Conservation (phyloP, 2,329 filamentous ascomycete genomes). For the Fusarium tupiense region DNA sequence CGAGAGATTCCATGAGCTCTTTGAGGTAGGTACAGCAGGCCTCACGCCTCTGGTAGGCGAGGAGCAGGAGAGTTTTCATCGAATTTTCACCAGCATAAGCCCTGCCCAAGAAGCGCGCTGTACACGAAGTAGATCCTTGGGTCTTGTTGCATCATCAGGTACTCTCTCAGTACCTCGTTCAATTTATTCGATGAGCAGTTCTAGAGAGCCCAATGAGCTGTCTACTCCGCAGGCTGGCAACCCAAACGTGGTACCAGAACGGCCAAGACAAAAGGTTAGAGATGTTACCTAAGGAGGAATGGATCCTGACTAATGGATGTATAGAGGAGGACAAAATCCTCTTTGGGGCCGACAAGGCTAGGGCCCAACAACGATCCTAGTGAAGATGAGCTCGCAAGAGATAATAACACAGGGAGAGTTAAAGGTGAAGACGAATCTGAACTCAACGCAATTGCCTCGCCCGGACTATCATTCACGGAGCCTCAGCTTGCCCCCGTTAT, state of each 20-base stretch:
- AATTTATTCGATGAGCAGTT: rapidly evolving
- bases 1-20: not conserved
- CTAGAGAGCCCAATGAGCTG: not conserved
- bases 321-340: rapidly evolving
- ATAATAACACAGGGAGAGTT: rapidly evolving
- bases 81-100: rapidly evolving
- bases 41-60: rapidly evolving
- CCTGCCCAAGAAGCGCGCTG: rapidly evolving
- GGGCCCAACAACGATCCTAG: not conserved
- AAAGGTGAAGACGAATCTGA: not conserved
- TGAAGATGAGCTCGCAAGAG: not conserved
- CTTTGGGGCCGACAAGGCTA: rapidly evolving
- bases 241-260: rapidly evolving
- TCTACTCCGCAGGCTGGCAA: not conserved
- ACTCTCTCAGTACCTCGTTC: not conserved
- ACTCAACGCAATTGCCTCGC: no score
- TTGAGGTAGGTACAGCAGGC: rapidly evolving
- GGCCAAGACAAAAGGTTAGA: not conserved
- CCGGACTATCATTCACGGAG: no score
- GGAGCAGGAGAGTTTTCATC: rapidly evolving
- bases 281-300: rapidly evolving
- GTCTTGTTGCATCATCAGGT: rapidly evolving
- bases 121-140: not conserved
- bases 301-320: rapidly evolving
- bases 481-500: no score